A percentile compares a stretch with the other conserved stretches of the same genome.
These are phyloP conservation scores for Hura crepitans DNA, from an alignment of 441 rosid species.

Conservation along the genomic window DNA sequence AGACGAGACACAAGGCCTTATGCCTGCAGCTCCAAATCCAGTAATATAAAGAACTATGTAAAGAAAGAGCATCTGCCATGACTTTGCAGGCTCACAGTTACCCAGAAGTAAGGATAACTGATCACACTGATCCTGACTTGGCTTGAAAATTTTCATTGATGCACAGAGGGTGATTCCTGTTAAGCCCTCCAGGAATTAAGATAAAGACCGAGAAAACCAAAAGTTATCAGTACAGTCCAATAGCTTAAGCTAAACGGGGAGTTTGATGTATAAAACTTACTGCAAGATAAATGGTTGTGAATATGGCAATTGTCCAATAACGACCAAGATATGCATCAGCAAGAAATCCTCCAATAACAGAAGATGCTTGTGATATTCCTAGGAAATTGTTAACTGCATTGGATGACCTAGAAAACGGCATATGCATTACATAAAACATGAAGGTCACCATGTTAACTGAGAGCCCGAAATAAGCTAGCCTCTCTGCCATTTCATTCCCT, in stretches of 20 bases:
- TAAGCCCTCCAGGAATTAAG: constrained; percentile 54
- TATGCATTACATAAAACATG: constrained; percentile 86
- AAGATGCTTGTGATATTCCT: constrained; percentile 88
- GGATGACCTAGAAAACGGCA: constrained; percentile 71
- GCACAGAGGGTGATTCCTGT: constrained; percentile 81
- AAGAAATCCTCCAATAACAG: constrained; percentile 85
- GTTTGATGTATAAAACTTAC: constrained; percentile 33
- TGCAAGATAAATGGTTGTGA: constrained; percentile 77
- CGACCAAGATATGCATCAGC: constrained; percentile 96
- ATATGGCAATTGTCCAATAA: constrained; percentile 88
- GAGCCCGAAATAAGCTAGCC: constrained; percentile 89
- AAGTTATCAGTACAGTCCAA: not conserved
- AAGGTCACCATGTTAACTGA: constrained; percentile 95
- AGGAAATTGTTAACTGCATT: constrained; percentile 86
- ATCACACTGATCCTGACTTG: constrained; percentile 62
- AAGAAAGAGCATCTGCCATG: constrained; percentile 84
- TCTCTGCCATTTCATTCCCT: constrained; percentile 99
- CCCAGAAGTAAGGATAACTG: constrained; percentile 66
- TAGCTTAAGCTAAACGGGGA: not conserved
- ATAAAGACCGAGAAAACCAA: not conserved
- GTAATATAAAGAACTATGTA: constrained; percentile 69
- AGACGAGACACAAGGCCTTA: constrained; percentile 91
- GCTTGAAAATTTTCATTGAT: constrained; percentile 51
- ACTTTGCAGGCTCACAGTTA: constrained; percentile 63
- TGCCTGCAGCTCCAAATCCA: constrained; percentile 90